Evolutionary conservation across 2,329 filamentous ascomycete species (phyloP), one percentile per base, ranked within the genome.

Genomic region (Talaromyces sp.): DNA sequence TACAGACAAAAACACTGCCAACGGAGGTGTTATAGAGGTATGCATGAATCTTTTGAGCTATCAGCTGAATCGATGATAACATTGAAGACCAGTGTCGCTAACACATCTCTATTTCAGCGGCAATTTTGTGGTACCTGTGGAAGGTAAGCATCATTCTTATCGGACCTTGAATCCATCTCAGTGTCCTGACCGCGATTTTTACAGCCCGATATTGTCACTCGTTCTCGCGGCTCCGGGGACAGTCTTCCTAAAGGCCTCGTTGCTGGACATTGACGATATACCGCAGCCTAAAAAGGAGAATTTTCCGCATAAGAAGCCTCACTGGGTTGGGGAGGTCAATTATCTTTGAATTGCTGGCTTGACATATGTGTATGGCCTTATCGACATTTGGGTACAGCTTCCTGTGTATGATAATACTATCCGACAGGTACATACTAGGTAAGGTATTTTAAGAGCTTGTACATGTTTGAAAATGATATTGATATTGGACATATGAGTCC

Each of bases 71-170:
- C 57, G 6, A 14, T 22, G 13, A 22, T 14, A 14, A 47, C 27
- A 31, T 31, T 31, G 27, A 31, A 31, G 27, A 31, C 27, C 27
- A 31, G 5, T 31, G 13, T 39, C 19, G 8, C 13, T 60, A 37
- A 47, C 43, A 27, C 33, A n/a, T 27, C 9, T 37, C 43, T 3
- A 31, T 50, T 52, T 24, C 16, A 62, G 60, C 45, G 60, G 41
- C 45, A 41, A 19, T 62, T 62, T 11, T 62, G 47, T 31, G 60
- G 60, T 11, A 62, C 45, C 13, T 52, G 47, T 19, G 59, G 59
- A n/a, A 50, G 59, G 59, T 61, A 39, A 61, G 22, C 11, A 31
- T 19, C 50, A 31, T n/a, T 9, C 27, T 19, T 33, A 7, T 3
- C 48, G 31, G 50, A 16, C 27, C 27, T 54, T 35, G 2, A 19